Conservation (phyloP, 805 yeast genomes). For the Candida yuanshanica region DNA sequence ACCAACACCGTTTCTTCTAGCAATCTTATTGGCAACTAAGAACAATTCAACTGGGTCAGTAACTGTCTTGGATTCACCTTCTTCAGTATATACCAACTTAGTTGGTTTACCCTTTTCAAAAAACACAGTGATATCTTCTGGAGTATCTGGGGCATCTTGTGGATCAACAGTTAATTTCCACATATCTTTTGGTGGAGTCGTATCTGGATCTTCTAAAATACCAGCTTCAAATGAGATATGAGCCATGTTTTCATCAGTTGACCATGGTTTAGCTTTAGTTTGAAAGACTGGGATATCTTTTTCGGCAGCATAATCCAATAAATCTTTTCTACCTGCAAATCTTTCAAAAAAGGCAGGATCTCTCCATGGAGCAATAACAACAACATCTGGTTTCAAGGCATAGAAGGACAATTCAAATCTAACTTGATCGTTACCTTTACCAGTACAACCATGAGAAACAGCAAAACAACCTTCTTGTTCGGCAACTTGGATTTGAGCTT, state of each 20-base stretch:
- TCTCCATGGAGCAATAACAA: conserved; percentile 99
- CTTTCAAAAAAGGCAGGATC: conserved; percentile 89
- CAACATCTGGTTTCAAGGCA: conserved; percentile 95
- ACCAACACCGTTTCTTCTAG: conserved; percentile 99
- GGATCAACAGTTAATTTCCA: conserved; percentile 99
- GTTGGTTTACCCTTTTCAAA: conserved; percentile 86
- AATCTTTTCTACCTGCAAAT: conserved; percentile 97
- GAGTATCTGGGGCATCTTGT: conserved; percentile 85
- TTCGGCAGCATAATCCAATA: conserved; percentile 87
- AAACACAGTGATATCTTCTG: conserved; percentile 80
- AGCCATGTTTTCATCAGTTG: conserved; percentile 98
- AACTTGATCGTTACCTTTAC: conserved; percentile 99
- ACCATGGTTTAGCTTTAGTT: conserved; percentile 99
- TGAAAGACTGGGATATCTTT: conserved; percentile 94
- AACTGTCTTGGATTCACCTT: conserved; percentile 50
- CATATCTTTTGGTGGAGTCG: conserved; percentile 99
- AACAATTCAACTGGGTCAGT: conserved; percentile 91
- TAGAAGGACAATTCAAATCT: conserved; percentile 96
- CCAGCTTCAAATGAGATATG: conserved; percentile 99
- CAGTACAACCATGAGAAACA: conserved; percentile 98
- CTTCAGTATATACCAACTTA: conserved; percentile 62
- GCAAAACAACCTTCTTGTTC: conserved; percentile 98
- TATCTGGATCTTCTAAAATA: conserved; percentile 96
- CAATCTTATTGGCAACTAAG: conserved; percentile 87
- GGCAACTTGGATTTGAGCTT: conserved; percentile 96